These are phyloP conservation scores for Mesotaenium endlicherianum DNA, from an alignment of 139 green algal genomes.

Conservation along the genomic window DNA sequence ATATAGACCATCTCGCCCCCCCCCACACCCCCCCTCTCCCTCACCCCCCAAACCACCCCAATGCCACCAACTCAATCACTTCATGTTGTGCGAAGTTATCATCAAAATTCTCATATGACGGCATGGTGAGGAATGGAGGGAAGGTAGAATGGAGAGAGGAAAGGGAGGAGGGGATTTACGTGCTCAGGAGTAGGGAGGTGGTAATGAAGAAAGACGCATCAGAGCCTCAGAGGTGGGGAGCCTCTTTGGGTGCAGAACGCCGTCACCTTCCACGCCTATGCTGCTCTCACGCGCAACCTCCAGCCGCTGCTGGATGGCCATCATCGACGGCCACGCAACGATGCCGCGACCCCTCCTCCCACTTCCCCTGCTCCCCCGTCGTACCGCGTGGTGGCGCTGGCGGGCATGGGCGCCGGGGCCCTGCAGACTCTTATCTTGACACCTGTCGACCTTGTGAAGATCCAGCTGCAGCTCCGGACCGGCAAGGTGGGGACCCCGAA, in stretches of 20 bases:
- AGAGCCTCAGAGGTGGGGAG: too few relatives aligned
- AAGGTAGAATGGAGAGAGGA: neutral
- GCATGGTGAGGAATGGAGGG: too few relatives aligned
- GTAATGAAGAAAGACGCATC: too few relatives aligned
- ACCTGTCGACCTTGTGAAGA: constrained; percentile 1
- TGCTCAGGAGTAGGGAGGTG: too few relatives aligned
- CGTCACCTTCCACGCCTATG: constrained; percentile 13
- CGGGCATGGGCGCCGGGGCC: neutral
- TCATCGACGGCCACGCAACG: too few relatives aligned
- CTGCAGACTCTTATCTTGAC: constrained; percentile 8
- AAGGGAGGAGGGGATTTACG: neutral
- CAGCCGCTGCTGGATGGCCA: neutral
- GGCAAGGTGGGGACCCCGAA: neutral
- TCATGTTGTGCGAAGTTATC: too few relatives aligned
- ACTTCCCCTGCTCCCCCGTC: neutral
- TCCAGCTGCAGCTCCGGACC: neutral
- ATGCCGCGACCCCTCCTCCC: too few relatives aligned
- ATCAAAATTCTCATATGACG: too few relatives aligned
- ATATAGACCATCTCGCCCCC: too few relatives aligned
- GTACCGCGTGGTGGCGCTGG: neutral
- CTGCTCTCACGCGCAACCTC: neutral
- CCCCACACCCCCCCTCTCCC: too few relatives aligned
- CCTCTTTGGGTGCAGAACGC: constrained; percentile 5
- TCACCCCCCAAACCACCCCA: too few relatives aligned
- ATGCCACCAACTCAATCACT: too few relatives aligned